Base-by-base conservation (phyloP, 306 rosid species). In the Amphicarpaea edgeworthii region DNA sequence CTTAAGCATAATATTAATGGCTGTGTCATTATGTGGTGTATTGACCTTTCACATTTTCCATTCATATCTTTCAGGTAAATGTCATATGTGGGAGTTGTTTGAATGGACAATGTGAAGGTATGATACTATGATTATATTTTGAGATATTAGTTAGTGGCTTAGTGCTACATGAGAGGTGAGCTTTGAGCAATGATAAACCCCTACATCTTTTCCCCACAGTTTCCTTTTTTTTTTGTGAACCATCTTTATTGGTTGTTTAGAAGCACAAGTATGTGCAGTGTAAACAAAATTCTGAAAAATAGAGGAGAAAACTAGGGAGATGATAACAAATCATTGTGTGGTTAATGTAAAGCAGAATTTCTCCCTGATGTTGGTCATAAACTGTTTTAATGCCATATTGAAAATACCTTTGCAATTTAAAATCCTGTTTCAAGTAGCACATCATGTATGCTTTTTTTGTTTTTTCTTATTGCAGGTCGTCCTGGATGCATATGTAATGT, bases 401-500 rank as follows among this genome's bases (percentile, higher is more conserved):
- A 73, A 68, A 38, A 53, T 34, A 19, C 45, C 14, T 49, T 58
- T 66, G 0, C 55, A 46, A 47, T 67, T 49, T 53, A 40, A 62
- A 59, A 9, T 58, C 51, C 55, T 30, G 67, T 77, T 77, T 72
- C 68, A 73, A 68, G 53, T 58, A 42, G 68, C 58, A 68, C 32
- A 60, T 77, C 32, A 61, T 57, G 10, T 46, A 16, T 71, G 46
- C n/a, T 34, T 71, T 53, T 81, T 70, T 8, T 21, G 14, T 76
- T 55, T 58, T 50, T 59, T 67, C 59, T 37, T 32, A 64, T 82
- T 72, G 85, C 88, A 95, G 99, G 86, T 81, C 88, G 45, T 63
- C 90, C 83, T 82, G 99, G 96, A 75, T 95, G 97, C 80, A 85
- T 95, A 88, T 95, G 99, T 87, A 89, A 88, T 76, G 88, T 90